Evolutionary conservation across 2,329 filamentous ascomycete species (phyloP).

Genomic region (Nakataea oryzae): DNA sequence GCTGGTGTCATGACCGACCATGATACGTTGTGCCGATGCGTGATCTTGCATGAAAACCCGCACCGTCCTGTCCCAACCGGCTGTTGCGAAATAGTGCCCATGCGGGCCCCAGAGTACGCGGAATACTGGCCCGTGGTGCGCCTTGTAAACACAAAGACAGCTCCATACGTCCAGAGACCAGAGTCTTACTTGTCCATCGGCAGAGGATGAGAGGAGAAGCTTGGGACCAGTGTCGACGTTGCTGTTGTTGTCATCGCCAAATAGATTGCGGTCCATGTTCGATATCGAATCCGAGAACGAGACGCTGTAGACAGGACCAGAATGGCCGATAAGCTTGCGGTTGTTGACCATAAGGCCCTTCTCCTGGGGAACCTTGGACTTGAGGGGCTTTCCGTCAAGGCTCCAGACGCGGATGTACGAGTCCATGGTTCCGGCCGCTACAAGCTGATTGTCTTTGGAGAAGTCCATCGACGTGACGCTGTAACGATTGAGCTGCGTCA

Average conservation of each 20-base stretch:
- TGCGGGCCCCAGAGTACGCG: conserved; percentile 84
- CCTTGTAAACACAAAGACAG: conserved; percentile 90
- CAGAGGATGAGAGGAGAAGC: conserved; percentile 77
- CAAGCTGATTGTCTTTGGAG: conserved; percentile 78
- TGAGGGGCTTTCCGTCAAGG: conserved; percentile 72
- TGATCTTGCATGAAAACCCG: conserved; percentile 90
- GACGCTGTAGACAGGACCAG: conserved; percentile 78
- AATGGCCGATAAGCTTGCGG: conserved; percentile 76
- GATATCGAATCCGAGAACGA: conserved; percentile 72
- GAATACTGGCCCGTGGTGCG: conserved; percentile 83
- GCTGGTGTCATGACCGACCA: conserved; percentile 86
- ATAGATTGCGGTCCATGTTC: conserved; percentile 34
- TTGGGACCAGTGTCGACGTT: conserved; percentile 27
- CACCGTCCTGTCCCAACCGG: conserved; percentile 80
- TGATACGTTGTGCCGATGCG: conserved; percentile 75
- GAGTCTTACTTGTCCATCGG: conserved; percentile 77
- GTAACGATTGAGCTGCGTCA: conserved; percentile 7
- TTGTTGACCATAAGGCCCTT: conserved; percentile 48
- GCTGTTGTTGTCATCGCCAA: conserved; percentile 45
- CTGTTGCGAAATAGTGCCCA: conserved; percentile 88
- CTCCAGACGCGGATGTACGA: conserved; percentile 96
- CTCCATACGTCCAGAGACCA: conserved; percentile 91
- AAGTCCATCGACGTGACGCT: conserved; percentile 93
- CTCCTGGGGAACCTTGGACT: conserved; percentile 49
- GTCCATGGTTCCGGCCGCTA: conserved; percentile 82